Conservation (phyloP, 495 filamentous ascomycete genomes). For the Penicillium tannophilum region DNA sequence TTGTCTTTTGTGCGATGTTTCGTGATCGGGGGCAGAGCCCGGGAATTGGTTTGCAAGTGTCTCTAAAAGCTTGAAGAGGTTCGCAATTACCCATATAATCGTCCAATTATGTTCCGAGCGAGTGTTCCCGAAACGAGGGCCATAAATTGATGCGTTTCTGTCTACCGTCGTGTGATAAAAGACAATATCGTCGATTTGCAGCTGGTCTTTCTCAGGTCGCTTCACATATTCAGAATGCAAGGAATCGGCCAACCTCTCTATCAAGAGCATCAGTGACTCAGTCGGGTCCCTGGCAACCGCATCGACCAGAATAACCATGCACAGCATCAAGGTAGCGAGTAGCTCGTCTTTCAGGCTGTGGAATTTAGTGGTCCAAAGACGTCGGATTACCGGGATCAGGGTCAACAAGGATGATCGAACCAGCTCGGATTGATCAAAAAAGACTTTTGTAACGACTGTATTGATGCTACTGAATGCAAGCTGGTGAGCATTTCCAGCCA, state of each 20-base stretch:
- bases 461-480: slow-evolving; percentile 76
- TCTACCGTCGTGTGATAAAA: slow-evolving; percentile 45
- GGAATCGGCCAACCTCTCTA: slow-evolving; percentile 60
- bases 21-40: slow-evolving; percentile 18
- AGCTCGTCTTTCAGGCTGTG: slow-evolving; percentile 67
- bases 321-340: slow-evolving; percentile 68
- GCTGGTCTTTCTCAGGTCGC: slow-evolving; percentile 68
- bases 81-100: slow-evolving; percentile 43
- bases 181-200: slow-evolving; percentile 73
- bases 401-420: slow-evolving; percentile 57
- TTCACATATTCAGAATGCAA: slow-evolving; percentile 73
- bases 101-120: slow-evolving; percentile 55
- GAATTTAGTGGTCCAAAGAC: slow-evolving; percentile 71
- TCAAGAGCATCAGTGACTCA: slow-evolving; percentile 27
- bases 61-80: slow-evolving; percentile 36
- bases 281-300: slow-evolving; percentile 29
- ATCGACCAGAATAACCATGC: slow-evolving; percentile 40
- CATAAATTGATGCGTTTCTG: slow-evolving; percentile 28
- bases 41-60: slow-evolving; percentile 18
- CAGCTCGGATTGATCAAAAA: slow-evolving; percentile 67
- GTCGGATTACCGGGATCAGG: slow-evolving; percentile 69
- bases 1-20: slow-evolving; percentile 57
- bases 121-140: slow-evolving; percentile 43
- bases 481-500: slow-evolving; percentile 64
- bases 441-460: slow-evolving; percentile 61